These are phyloP conservation scores for Alnus glutinosa DNA, from an alignment of 306 rosid genomes.

Conservation along the genomic window DNA sequence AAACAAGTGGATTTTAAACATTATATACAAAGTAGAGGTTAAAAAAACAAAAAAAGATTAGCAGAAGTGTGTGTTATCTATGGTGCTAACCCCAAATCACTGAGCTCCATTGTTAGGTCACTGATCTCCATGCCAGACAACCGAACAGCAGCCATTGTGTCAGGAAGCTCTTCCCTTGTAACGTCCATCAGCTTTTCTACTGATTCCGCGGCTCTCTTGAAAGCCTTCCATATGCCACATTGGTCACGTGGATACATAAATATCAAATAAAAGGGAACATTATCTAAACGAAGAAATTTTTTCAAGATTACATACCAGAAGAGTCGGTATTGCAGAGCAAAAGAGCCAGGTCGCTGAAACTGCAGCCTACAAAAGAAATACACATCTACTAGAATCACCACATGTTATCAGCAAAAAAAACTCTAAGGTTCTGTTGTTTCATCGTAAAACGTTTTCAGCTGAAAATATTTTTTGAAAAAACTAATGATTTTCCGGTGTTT, in stretches of 20 bases:
- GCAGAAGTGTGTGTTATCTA: constrained; percentile 7
- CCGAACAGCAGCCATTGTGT: constrained; percentile 83
- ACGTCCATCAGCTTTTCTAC: constrained; percentile 87
- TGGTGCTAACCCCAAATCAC: constrained; percentile 67
- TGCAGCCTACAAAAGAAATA: constrained; percentile 52
- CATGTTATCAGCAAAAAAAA: background rate
- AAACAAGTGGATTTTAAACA: background rate
- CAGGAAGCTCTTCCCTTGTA: constrained; percentile 87
- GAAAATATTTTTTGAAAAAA: too few relatives aligned
- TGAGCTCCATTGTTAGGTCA: constrained; percentile 83
- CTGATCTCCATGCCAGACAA: constrained; percentile 96
- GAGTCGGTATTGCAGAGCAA: constrained; percentile 83
- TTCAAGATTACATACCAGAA: constrained; percentile 63
- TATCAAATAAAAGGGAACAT: background rate
- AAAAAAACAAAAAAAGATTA: background rate
- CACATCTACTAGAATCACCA: background rate
- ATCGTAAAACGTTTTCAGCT: background rate
- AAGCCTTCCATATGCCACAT: constrained; percentile 56
- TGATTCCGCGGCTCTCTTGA: constrained; percentile 88
- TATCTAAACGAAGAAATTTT: background rate
- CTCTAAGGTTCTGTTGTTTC: too few relatives aligned
- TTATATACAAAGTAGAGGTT: constrained; percentile 4
- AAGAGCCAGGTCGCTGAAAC: constrained; percentile 81
- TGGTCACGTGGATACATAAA: background rate
- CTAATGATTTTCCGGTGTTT: too few relatives aligned